Evolutionary conservation across 2,329 filamentous ascomycete genomes (phyloP), one percentile per base, ranked within the genome.

Genomic region (Triangularia setosa): DNA sequence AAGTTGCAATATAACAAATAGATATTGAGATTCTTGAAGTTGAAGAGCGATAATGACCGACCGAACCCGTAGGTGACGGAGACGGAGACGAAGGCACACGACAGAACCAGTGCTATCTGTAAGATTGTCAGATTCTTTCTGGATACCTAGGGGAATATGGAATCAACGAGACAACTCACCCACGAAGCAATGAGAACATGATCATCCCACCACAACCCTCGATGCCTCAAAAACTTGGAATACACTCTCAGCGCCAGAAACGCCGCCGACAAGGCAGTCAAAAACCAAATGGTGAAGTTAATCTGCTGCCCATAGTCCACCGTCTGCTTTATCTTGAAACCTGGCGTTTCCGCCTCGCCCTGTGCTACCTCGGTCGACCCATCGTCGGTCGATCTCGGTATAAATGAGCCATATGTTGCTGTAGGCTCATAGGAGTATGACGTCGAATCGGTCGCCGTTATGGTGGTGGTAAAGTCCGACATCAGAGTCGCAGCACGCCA

Each of bases 171-270:
- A 14, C 21, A 28, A 67, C 71, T 53, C 35, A 72, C 71, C 72
- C 72, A 73, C 8, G 72, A 69, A 2, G 54, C 48, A 1, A 72
- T 69, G 16, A 74, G 48, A 0, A 73, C 59, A 25, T 70, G 65
- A 52, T 73, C 72, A 27, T 74, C 72, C 72, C 72, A 73, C 72
- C 72, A 74, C 8, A 73, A 54, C 1, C 71, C 68, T 1, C 70
- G 68, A 27, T 69, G 66, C 12, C 71, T 65, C 23, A 70, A 30
- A 16, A 69, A 66, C 59, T 74, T 74, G 71, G 72, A 74, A 61
- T 73, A 73, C 5, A 74, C 44, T 1, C 72, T 69, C 35, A 73
- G 62, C 3, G 66, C 61, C 7, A 73, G 61, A 44, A 74, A 73
- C 5, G 64, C 30, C 4, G 66, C 55, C 1, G 70, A 69, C 3